phyloP scores from a whole-genome alignment of 106 monocot genomes.

The Alisma plantagoaquatica region DNA sequence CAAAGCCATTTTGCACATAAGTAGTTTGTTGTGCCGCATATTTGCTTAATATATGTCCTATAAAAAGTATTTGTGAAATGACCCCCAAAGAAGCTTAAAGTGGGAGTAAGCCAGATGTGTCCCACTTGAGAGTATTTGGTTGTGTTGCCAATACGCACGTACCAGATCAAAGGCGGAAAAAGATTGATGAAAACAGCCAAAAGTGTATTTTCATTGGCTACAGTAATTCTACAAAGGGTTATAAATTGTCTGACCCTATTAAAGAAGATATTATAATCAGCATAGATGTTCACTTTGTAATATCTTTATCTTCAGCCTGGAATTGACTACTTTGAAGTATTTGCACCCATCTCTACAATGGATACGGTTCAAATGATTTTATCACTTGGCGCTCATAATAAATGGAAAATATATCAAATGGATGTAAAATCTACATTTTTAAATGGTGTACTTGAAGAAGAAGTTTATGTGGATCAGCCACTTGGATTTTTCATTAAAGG shows the following conservation, averaged over 20 bases:
- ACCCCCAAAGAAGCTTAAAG: background rate
- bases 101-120: background rate
- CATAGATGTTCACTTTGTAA: background rate
- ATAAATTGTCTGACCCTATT: background rate
- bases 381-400: background rate
- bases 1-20: constrained; percentile 1
- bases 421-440: background rate
- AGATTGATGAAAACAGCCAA: constrained; percentile 2
- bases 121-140: background rate
- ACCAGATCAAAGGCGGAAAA: background rate
- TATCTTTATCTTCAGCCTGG: background rate
- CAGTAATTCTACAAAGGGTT: background rate
- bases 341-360: background rate
- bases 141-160: background rate
- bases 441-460: background rate
- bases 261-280: background rate
- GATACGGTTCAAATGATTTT: background rate
- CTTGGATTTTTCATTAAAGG: background rate
- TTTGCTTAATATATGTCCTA: constrained; percentile 5
- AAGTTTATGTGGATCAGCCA: background rate
- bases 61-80: background rate
- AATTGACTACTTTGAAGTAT: background rate
- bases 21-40: background rate
- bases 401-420: background rate
- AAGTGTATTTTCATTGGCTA: background rate